Base-by-base conservation (phyloP, 2,329 filamentous ascomycete species). In the Colletotrichum spaethianum region DNA sequence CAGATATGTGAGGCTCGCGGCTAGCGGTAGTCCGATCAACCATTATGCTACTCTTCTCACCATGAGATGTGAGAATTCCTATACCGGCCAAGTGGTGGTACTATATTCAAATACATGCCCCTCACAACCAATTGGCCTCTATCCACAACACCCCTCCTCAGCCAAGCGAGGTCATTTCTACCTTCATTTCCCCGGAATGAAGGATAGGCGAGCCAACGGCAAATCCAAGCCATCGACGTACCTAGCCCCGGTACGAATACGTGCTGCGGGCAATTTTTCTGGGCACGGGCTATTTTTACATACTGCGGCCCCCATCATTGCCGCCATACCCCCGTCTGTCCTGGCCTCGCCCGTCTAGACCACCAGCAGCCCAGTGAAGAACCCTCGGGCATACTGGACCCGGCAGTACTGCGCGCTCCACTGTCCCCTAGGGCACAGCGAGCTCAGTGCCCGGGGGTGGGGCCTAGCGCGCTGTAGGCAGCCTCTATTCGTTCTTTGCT, bases 221-320 rank as follows among this genome's bases (percentile, higher is more conserved):
- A 38, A 23, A 5, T 31, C 20, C 28, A 53, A 72, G 64, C 64
- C 64, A 63, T 64, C 48, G 57, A 63, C 69, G 64, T 63, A 52
- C 20, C 20, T 38, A n/a, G n/a, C 46, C 46, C 3, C 8, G 33
- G 52, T 31, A 52, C 26, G n/a, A 16, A 33, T 53, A 14, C 7
- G 48, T 36, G 40, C 33, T 70, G 55, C 31, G 63, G 63, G 61
- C 53, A n/a, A 55, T 26, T 42, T 26, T 56, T 48, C n/a, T n/a
- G n/a, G 23, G 36, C 31, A 36, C 28, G 20, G 36, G 14, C 59
- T 72, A 72, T 69, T 72, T 69, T 69, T 72, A 72, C 68, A 20
- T 36, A 23, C 11, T 5, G 31, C 44, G 4, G 16, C 59, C n/a
- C 42, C 31, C n/a, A 14, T 3, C 42, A 20, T 23, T 23, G 28